Base-by-base conservation (phyloP, 768 basidiomycete species). In the Nevesoporus exiguus region DNA sequence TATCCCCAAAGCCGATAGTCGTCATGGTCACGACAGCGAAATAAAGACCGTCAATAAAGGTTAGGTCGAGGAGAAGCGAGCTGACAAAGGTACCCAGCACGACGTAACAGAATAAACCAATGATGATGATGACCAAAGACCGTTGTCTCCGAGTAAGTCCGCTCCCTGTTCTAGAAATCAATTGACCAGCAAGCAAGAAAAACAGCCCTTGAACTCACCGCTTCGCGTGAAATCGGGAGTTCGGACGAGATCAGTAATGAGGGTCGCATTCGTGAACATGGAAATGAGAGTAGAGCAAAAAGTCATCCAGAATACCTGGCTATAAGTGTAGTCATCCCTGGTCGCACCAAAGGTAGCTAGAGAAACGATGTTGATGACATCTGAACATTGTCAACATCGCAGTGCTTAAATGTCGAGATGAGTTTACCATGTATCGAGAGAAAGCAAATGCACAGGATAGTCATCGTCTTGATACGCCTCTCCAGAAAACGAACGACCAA, bases 111-210 rank as follows among this genome's bases (percentile, higher is more conserved):
- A 93, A 75, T 1, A 94, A 72, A 15, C 85, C 65, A 60, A 94
- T 93, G 52, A 88, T 82, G 33, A 88, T 80, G 54, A 93, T 85
- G 30, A 87, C 81, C n/a, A 93, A 78, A 0, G 84, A 80, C 5
- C 90, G 81, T 61, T 93, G 92, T 63, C 84, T 90, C 22, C 80
- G 78, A 0, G 90, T 93, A 34, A 94, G 71, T 1, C 92, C 92
- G 58, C 88, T 90, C 5, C 86, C 88, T 89, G 48, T 15, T 6
- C 3, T 2, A 22, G 13, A 27, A n/a, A 30, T 56, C n/a, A 53
- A 29, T 25, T 47, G 31, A 44, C 47, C 25, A 14, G 25, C 15
- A 7, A 54, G 4, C 24, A 33, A 33, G 7, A 33, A 29, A 21
- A 7, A 50, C 39, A 27, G 19, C 7, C 11, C 19, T 5, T 4